Evolutionary conservation across 176 grass and related monocot species (phyloP).

Genomic region (Aegilops umbellulata): DNA sequence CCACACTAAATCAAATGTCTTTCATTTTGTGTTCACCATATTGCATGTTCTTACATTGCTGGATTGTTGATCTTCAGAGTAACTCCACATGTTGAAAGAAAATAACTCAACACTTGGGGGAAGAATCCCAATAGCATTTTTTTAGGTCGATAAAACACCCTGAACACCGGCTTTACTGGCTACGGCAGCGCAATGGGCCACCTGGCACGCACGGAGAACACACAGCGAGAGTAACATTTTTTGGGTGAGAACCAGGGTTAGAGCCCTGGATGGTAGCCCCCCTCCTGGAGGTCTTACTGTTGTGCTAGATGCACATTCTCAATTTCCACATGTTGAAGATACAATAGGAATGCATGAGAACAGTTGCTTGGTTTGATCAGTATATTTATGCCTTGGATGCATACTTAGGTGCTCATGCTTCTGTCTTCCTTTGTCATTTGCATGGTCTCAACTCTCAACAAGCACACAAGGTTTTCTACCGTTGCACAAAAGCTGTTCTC

Average conservation of each 20-base stretch:
- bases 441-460: neutral
- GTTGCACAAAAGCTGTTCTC: too few species aligned
- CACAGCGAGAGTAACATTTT: neutral
- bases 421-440: slow-evolving; percentile 15
- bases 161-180: neutral
- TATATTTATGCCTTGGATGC: neutral
- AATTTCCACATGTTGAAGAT: slow-evolving; percentile 9
- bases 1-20: neutral
- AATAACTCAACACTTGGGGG: neutral
- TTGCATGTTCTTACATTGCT: slow-evolving; percentile 13
- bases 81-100: neutral
- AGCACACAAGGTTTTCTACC: neutral
- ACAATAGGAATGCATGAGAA: neutral
- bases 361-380: neutral
- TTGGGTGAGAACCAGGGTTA: neutral
- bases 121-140: neutral
- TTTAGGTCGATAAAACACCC: neutral
- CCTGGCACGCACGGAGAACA: neutral
- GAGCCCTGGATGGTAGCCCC: neutral
- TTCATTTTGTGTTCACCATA: neutral
- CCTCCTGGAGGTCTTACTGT: neutral
- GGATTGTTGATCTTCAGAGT: neutral
- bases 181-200: neutral
- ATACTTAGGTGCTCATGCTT: neutral
- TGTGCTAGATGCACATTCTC: neutral